Percentiles rank a stretch among this genome's conserved stretches.
Evolutionary conservation across 2,329 filamentous ascomycete genomes (phyloP).

Genomic region (Beauveria sp.): DNA sequence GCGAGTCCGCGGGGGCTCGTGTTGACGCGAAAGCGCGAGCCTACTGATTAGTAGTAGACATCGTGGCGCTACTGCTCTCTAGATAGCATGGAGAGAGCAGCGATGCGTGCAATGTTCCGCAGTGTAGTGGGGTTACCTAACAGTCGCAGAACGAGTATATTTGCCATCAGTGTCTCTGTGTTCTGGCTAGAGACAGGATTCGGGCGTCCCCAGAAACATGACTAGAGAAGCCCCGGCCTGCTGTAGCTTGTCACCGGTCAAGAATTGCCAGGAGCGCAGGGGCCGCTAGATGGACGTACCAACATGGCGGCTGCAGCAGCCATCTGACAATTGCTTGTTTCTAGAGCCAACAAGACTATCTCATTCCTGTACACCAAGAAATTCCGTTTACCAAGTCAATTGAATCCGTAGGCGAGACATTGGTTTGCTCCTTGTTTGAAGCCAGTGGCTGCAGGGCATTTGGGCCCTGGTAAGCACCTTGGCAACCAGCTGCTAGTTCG

Average conservation of each 20-base stretch:
- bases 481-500: not conserved
- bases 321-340: not conserved
- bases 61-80: not conserved
- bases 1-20: not conserved
- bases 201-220: too few relatives aligned
- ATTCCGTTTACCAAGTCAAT: not conserved
- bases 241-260: conserved; percentile 10
- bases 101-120: not conserved
- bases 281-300: not conserved
- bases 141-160: not conserved
- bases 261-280: not conserved
- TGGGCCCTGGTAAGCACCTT: not conserved
- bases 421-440: not conserved
- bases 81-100: not conserved
- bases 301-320: not conserved
- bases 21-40: conserved; percentile 4
- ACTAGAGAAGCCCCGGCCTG: not conserved
- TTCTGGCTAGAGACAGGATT: not conserved
- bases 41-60: not conserved
- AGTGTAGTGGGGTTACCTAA: not conserved
- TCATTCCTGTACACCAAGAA: too few relatives aligned
- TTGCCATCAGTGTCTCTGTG: not conserved
- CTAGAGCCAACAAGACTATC: not conserved
- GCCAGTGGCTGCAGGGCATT: not conserved
- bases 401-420: not conserved